Percentiles rank a stretch among this genome's conserved stretches.
Evolutionary conservation across 192 early-diverging fungal genomes (phyloP).

Genomic region (Rhizophagus sp.): DNA sequence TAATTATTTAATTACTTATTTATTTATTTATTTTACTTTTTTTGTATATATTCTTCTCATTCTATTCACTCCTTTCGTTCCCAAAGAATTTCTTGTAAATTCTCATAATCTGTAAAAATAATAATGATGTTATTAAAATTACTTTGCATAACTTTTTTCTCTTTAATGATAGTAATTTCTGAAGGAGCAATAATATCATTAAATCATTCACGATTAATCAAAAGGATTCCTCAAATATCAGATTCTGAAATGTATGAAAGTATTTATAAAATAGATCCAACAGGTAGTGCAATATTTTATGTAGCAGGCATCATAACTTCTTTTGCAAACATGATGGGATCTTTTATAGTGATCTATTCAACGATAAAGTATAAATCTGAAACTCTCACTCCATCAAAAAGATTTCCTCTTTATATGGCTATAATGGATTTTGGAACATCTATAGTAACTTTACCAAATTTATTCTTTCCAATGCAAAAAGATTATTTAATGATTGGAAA

Average conservation of each 20-base stretch:
- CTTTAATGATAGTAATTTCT: not conserved
- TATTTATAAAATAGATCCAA: slow-evolving; percentile 8
- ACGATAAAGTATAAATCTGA: not conserved
- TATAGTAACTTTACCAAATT: slow-evolving; percentile 17
- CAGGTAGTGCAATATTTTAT: slow-evolving; percentile 25
- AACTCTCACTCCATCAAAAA: slow-evolving; percentile 19
- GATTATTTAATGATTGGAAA: slow-evolving; percentile 11
- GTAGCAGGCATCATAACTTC: slow-evolving; percentile 4
- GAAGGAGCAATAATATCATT: not conserved
- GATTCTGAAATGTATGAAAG: not conserved
- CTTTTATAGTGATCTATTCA: slow-evolving; percentile 2
- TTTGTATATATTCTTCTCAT: too few species aligned
- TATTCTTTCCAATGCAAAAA: slow-evolving; percentile 20
- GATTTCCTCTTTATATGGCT: slow-evolving; percentile 32
- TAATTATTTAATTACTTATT: too few species aligned
- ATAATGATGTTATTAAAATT: too few species aligned
- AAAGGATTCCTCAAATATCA: not conserved
- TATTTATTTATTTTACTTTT: too few species aligned
- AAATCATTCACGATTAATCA: not conserved
- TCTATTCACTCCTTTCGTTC: too few species aligned
- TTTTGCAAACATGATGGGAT: slow-evolving; percentile 21
- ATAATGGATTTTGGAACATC: slow-evolving; percentile 10
- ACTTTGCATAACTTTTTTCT: not conserved
- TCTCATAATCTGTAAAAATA: too few species aligned
- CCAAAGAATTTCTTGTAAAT: not conserved